A percentile compares a stretch with the other conserved stretches of the same genome.
Conservation (phyloP, 1,284 basidiomycete genomes). For the Apiotrichum gamsii region DNA sequence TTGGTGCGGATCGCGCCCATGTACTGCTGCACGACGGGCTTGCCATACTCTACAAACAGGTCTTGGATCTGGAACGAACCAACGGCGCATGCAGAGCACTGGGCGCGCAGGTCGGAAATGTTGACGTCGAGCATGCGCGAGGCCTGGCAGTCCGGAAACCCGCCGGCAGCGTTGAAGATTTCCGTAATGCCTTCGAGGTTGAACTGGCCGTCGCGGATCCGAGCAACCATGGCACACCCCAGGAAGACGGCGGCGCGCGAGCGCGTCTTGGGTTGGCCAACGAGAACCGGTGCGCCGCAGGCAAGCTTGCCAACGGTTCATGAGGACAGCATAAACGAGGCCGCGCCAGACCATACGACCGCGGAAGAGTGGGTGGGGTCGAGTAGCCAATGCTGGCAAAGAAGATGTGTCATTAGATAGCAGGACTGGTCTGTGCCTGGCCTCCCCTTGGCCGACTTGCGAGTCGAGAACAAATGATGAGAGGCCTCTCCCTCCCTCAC, state of each 20-base stretch:
- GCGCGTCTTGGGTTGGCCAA: conserved; percentile 10
- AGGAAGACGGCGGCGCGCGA: conserved; percentile 39
- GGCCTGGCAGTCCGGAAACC: conserved; percentile 10
- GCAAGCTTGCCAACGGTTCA: conserved; percentile 52
- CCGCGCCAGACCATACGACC: conserved; percentile 53
- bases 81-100: conserved; percentile 19
- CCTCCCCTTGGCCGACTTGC: too few species aligned
- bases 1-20: conserved; percentile 82
- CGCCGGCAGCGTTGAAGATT: conserved; percentile 11
- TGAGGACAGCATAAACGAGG: conserved; percentile 51
- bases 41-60: conserved; percentile 56
- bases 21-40: conserved; percentile 48
- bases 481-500: too few species aligned
- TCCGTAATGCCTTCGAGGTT: conserved; percentile 18
- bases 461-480: too few species aligned
- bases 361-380: conserved; percentile 53
- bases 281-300: conserved; percentile 45
- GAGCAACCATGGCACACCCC: conserved; percentile 48
- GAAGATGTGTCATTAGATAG: too few species aligned
- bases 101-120: conserved; percentile 20
- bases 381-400: conserved; percentile 56
- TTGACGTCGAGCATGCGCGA: conserved; percentile 10
- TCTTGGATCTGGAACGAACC: conserved; percentile 15
- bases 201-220: conserved; percentile 22
- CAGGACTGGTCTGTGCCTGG: too few species aligned